Evolutionary conservation across 176 grass and related monocot genomes (phyloP), one percentile per base, ranked within the genome.

Genomic region (Otatea glauca): DNA sequence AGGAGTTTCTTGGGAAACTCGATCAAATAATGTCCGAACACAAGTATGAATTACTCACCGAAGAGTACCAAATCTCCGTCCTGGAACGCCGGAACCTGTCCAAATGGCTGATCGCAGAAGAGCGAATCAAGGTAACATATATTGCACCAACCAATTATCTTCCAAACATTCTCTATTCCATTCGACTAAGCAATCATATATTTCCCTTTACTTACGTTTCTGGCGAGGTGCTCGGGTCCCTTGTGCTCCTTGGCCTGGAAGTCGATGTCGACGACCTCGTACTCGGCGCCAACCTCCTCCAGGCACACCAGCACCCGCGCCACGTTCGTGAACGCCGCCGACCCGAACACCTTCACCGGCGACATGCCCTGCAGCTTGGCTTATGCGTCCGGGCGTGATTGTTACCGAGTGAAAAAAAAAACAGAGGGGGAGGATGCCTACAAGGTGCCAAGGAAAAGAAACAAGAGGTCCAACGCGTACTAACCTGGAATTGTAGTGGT

Each of bases 201-300:
- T 1, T 51, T 15, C 49, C 49, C 49, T 1, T 1, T 23, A 7
- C 55, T 68, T 91, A 87, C 38, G 84, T 77, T 41, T 75, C 89
- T 84, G 75, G 27, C 42, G 77, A 91, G 80, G 85, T 79, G 74
- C 43, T 81, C 89, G 3, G 80, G 74, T 1, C 41, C 3, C 41
- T 25, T 45, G 39, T 45, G 68, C 21, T 70, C 68, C 21, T 0
- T 24, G 47, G 3, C 47, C 0, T 5, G 9, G 42, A 47, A 25
- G 68, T 65, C 59, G 14, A 84, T 49, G 4, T 61, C 35, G 17
- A 91, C 80, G 38, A 91, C 0, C 74, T 91, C 80, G 9, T 91
- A 91, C 58, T 87, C 48, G 8, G 85, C 85, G 6, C 49, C 75
- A 13, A 68, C 85, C 47, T 91, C 89, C 84, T 91, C 89, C 66